These are phyloP conservation scores for Dothideomycetes sp. DNA, from an alignment of 2,329 filamentous ascomycete genomes.

Conservation along the genomic window DNA sequence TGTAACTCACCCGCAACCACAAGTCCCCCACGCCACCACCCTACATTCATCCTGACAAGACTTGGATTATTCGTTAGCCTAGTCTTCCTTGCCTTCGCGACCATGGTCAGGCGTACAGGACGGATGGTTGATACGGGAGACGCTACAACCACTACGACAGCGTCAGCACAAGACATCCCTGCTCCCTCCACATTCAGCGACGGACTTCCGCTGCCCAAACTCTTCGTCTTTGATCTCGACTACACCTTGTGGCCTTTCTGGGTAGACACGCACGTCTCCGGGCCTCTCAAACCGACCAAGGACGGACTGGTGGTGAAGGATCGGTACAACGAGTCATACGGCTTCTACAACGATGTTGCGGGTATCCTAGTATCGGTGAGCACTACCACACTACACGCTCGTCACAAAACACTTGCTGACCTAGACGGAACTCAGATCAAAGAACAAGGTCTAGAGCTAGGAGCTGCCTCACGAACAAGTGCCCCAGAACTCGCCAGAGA, in stretches of 20 bases:
- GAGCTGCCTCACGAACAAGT: conserved; percentile 68
- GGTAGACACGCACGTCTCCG: conserved; percentile 84
- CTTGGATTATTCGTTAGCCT: not conserved
- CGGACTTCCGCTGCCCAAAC: conserved; percentile 61
- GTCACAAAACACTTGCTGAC: not conserved
- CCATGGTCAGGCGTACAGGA: conserved; percentile 4
- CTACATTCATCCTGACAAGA: conserved; percentile 1
- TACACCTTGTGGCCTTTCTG: conserved; percentile 99
- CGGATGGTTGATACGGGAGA: conserved; percentile 5
- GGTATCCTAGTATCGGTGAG: conserved; percentile 27
- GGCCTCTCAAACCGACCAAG: conserved; percentile 50
- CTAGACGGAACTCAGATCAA: conserved; percentile 35
- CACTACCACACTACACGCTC: too few species aligned
- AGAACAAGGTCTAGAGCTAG: conserved; percentile 46
- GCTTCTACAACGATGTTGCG: conserved; percentile 36
- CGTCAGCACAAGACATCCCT: conserved; percentile 17
- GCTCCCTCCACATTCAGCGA: conserved; percentile 49
- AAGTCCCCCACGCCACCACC: not conserved
- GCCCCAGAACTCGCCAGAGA: conserved; percentile 71
- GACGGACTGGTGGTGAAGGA: conserved; percentile 41
- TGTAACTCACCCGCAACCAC: too few species aligned
- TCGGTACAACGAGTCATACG: conserved; percentile 33
- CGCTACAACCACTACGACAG: conserved; percentile 21
- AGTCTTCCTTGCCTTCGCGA: not conserved
- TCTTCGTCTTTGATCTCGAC: conserved; percentile 91